Base-by-base conservation (phyloP, 805 yeast species). In the Tetrapisispora arboricola region DNA sequence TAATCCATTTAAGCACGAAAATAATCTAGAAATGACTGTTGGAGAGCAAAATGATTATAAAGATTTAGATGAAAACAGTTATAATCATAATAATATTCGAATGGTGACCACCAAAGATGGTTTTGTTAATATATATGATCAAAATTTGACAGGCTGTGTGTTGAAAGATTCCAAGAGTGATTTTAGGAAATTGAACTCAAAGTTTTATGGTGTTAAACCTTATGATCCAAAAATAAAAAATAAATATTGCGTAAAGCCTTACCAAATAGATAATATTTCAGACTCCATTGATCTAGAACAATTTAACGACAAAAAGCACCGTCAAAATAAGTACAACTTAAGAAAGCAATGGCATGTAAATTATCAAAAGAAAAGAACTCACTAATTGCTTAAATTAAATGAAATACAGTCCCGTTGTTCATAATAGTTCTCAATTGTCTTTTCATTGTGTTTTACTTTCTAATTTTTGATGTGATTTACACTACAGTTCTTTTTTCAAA, bases 261-360 rank as follows among this genome's bases (percentile, higher is more conserved):
- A 34, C 17, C 30, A 24, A 6, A 10, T 9, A 9, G 37, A 34
- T 34, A 16, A 12, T 5, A 22, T 16, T 24, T 11, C 21, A 4
- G 37, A 34, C 8, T 34, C 37, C 3, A 22, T 24, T 12, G 37
- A 34, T 15, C 18, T 24, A 18, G 37, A 34, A 9, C 17, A 24
- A 25, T 34, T 16, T 24, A 25, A 34, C 18, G 37, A 34, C 13
- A 34, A 34, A 24, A 24, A 12, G 17, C 37, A 34, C 6, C 37
- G 37, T 24, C 37, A 25, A 11, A 34, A 22, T 24, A 34, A 34
- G 25, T 34, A 34, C 16, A 34, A 34, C 17, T 16, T 25, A 4
- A 34, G 37, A 24, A 34, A 34, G 10, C 37, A 34, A 22, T 34
- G 37, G 37, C 21, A 22, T 17, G 11, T 22, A 4, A 34, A 34